phyloP scores from a whole-genome alignment of 495 filamentous ascomycete species.

The Hypoxylon intermedium region DNA sequence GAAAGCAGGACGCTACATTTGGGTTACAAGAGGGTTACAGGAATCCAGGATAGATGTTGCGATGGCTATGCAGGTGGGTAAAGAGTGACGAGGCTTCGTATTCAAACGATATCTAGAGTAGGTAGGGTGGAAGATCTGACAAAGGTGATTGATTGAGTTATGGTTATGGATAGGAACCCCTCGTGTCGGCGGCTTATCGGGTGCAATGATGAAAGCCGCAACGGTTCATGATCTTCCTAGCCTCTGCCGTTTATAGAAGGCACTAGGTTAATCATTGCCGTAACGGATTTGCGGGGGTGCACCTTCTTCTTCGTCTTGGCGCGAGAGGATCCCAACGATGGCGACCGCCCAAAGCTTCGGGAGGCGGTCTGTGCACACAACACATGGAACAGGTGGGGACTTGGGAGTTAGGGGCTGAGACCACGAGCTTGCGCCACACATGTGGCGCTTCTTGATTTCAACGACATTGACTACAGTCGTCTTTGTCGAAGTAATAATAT shows the following conservation, averaged over 20 bases:
- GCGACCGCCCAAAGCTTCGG: slow-evolving; percentile 18
- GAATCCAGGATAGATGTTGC: too few species aligned
- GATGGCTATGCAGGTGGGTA: too few species aligned
- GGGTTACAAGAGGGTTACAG: not conserved
- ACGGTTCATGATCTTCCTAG: slow-evolving; percentile 13
- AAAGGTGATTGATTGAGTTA: slow-evolving; percentile 17
- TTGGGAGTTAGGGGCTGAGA: too few species aligned
- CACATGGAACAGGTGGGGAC: too few species aligned
- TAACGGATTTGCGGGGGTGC: slow-evolving; percentile 22
- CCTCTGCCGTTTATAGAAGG: slow-evolving; percentile 10
- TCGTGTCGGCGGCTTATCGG: slow-evolving; percentile 14
- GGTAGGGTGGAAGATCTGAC: not conserved
- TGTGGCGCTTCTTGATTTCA: not conserved
- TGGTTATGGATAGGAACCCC: not conserved
- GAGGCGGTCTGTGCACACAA: slow-evolving; percentile 22
- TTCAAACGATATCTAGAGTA: not conserved
- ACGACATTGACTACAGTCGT: not conserved
- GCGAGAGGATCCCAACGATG: not conserved
- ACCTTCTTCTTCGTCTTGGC: slow-evolving; percentile 1
- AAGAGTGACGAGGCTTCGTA: not conserved
- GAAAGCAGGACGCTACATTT: not conserved
- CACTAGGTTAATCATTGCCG: slow-evolving; percentile 9
- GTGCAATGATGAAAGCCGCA: slow-evolving; percentile 27
- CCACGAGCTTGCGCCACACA: not conserved
- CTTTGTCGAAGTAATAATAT: too few species aligned